phyloP scores from a whole-genome alignment of 2,329 filamentous ascomycete species.

The Fusarium agapanthi region DNA sequence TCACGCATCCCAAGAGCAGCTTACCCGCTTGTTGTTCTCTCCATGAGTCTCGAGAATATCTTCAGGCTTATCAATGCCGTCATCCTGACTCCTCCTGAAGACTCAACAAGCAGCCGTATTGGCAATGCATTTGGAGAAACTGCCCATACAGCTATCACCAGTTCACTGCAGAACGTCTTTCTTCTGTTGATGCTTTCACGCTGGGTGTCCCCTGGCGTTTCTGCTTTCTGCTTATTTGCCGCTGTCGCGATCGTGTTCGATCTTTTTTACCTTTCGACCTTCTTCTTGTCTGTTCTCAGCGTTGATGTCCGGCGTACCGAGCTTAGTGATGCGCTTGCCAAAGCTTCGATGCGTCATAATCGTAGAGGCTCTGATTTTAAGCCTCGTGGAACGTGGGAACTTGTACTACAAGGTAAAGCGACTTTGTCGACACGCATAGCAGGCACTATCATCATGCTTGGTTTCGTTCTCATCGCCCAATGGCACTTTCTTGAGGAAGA shows the following conservation, averaged over 20 bases:
- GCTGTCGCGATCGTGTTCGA: slow-evolving; percentile 80
- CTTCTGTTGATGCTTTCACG: slow-evolving; percentile 73
- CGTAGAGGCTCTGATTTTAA: slow-evolving; percentile 38
- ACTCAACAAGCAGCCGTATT: slow-evolving; percentile 74
- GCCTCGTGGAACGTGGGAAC: slow-evolving; percentile 60
- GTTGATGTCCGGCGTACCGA: slow-evolving; percentile 81
- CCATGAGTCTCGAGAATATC: slow-evolving; percentile 81
- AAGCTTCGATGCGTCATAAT: slow-evolving; percentile 57
- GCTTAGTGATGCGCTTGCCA: slow-evolving; percentile 75
- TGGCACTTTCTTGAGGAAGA: slow-evolving; percentile 79
- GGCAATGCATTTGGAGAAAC: slow-evolving; percentile 79
- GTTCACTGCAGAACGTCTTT: slow-evolving; percentile 73
- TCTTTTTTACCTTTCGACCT: slow-evolving; percentile 80
- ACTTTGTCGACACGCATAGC: slow-evolving; percentile 78
- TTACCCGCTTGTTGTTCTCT: slow-evolving; percentile 80
- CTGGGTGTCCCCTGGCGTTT: slow-evolving; percentile 74
- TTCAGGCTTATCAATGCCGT: slow-evolving; percentile 82
- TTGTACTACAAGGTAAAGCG: slow-evolving; percentile 69
- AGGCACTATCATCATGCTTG: slow-evolving; percentile 76
- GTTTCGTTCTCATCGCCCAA: slow-evolving; percentile 77
- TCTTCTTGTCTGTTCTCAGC: slow-evolving; percentile 81
- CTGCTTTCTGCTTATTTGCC: slow-evolving; percentile 79
- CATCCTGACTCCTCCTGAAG: slow-evolving; percentile 74
- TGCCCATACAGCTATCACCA: slow-evolving; percentile 73
- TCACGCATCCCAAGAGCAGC: slow-evolving; percentile 77